These are phyloP conservation scores for Globisporangium irregulare DNA, from an alignment of 352 stramenopile species.

Conservation along the genomic window DNA sequence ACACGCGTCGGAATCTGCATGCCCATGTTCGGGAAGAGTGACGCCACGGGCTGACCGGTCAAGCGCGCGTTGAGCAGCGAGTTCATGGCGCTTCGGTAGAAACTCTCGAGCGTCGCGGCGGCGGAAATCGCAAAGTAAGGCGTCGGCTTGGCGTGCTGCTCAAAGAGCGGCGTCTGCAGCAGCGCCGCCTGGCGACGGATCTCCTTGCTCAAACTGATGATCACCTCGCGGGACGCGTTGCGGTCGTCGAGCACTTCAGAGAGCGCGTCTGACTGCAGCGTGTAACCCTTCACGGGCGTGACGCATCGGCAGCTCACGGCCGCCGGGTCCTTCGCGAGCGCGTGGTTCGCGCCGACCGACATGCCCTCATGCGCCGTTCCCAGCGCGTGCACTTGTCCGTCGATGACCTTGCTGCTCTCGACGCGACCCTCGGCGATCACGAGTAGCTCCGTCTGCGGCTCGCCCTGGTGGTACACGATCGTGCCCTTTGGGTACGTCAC, in stretches of 20 bases:
- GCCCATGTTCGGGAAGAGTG: conserved; percentile 93
- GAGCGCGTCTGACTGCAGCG: conserved; percentile 64
- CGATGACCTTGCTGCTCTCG: conserved; percentile 76
- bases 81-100: conserved; percentile 92
- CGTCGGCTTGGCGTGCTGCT: conserved; percentile 89
- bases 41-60: conserved; percentile 70
- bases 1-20: conserved; percentile 92
- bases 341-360: conserved; percentile 77
- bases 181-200: conserved; percentile 83
- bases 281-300: conserved; percentile 78
- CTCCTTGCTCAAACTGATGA: conserved; percentile 86
- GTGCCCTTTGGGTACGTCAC: conserved; percentile 73
- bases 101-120: conserved; percentile 90
- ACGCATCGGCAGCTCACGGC: conserved; percentile 78
- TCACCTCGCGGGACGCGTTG: conserved; percentile 74
- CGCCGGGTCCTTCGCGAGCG: conserved; percentile 71
- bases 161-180: conserved; percentile 86
- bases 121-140: conserved; percentile 90
- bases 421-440: conserved; percentile 65
- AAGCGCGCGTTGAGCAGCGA: conserved; percentile 88
- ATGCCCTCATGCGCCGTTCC: conserved; percentile 44
- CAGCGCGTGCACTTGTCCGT: conserved; percentile 80
- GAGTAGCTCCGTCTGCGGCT: conserved; percentile 79
- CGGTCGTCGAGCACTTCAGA: conserved; percentile 76
- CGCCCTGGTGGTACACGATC: conserved; percentile 77